Conservation (phyloP, 192 early-diverging fungal species). For the Coemansia sp. region DNA sequence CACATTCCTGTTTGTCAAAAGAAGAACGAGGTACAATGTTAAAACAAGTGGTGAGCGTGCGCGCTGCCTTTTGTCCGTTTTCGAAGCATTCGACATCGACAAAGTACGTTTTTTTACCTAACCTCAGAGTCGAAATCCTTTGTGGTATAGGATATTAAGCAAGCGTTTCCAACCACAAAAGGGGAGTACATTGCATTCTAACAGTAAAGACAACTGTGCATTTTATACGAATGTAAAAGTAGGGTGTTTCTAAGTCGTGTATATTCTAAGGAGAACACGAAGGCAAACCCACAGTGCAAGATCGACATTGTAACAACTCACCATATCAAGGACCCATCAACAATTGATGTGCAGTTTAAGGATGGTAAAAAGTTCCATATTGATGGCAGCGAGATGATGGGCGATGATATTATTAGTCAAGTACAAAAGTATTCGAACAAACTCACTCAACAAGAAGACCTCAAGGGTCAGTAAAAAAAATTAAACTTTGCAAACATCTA, state of each 20-base stretch:
- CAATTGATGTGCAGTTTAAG: conserved; percentile 46
- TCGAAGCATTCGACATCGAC: conserved; percentile 35
- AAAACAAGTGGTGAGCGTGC: conserved; percentile 48
- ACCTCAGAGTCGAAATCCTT: neutral
- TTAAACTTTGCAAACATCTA: neutral
- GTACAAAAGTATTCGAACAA: conserved; percentile 44
- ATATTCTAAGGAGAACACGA: conserved; percentile 37
- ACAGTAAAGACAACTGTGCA: neutral
- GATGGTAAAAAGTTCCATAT: conserved; percentile 43
- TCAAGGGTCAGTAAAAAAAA: conserved; percentile 33
- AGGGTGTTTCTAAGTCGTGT: conserved; percentile 47
- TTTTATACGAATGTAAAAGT: neutral
- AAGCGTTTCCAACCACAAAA: neutral
- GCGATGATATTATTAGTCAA: conserved; percentile 37
- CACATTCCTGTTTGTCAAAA: neutral
- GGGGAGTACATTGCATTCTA: neutral
- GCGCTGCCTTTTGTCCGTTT: conserved; percentile 48
- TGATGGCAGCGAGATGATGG: conserved; percentile 32
- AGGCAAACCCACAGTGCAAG: conserved; percentile 48
- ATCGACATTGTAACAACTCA: conserved; percentile 35
- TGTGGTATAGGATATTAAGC: neutral
- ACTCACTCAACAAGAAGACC: conserved; percentile 51
- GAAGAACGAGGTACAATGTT: conserved; percentile 22
- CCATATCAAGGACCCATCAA: conserved; percentile 29
- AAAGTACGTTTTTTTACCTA: conserved; percentile 7